These are phyloP conservation scores for Acer campestre DNA, from an alignment of 345 rosid genomes.

Conservation along the genomic window DNA sequence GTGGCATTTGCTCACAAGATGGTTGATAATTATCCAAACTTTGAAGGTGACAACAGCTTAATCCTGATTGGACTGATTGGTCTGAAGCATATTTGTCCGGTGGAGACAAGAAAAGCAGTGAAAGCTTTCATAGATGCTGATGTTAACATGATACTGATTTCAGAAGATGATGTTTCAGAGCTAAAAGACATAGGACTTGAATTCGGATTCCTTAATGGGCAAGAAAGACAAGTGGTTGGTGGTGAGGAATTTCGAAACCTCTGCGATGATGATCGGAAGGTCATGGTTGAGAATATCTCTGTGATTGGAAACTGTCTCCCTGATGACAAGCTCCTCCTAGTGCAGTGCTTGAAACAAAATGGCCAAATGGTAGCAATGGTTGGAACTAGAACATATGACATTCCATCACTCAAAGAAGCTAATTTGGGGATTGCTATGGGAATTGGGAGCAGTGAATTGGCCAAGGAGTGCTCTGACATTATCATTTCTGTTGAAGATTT, in stretches of 20 bases:
- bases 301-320: slow-evolving; percentile 11
- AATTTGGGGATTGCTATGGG: slow-evolving; percentile 13
- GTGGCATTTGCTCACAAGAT: slow-evolving; percentile 20
- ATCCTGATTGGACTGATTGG: slow-evolving; percentile 14
- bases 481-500: neutral
- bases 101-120: neutral
- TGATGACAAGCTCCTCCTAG: neutral
- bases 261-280: neutral
- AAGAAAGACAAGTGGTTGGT: neutral
- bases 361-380: slow-evolving; percentile 19
- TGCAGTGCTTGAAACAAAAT: slow-evolving; percentile 14
- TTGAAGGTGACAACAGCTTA: slow-evolving; percentile 7
- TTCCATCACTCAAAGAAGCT: slow-evolving; percentile 19
- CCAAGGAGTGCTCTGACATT: slow-evolving; percentile 2
- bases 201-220: neutral
- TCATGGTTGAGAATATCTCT: neutral
- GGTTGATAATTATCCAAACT: neutral
- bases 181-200: neutral
- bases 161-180: neutral
- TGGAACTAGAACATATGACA: slow-evolving; percentile 9
- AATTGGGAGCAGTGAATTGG: neutral
- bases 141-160: slow-evolving; percentile 14
- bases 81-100: neutral
- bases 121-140: slow-evolving; percentile 1
- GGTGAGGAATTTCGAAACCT: neutral